Percentiles rank a stretch among this genome's conserved stretches.
Evolutionary conservation across 768 basidiomycete species (phyloP).

Genomic region (Tricholoma flavovirens): DNA sequence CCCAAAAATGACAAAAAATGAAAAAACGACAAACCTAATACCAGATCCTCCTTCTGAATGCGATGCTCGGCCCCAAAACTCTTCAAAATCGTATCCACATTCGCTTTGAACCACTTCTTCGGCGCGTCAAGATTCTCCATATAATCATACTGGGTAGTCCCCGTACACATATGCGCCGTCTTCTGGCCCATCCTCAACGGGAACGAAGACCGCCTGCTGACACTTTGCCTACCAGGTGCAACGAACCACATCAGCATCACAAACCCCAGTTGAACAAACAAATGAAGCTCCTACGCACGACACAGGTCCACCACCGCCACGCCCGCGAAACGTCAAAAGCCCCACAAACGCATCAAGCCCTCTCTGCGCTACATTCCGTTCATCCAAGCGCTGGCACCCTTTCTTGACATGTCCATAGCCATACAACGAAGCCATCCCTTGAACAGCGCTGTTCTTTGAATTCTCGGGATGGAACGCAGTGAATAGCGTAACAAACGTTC

Average conservation of each 20-base stretch:
- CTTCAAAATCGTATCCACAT: slow-evolving; percentile 58
- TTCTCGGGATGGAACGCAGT: slow-evolving; percentile 56
- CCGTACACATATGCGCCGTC: slow-evolving; percentile 60
- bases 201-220: slow-evolving; percentile 50
- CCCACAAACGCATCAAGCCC: slow-evolving; percentile 52
- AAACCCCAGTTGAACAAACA: neutral
- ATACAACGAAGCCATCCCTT: slow-evolving; percentile 50
- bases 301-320: slow-evolving; percentile 24
- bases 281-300: slow-evolving; percentile 27
- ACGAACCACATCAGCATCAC: neutral
- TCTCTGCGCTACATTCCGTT: slow-evolving; percentile 53
- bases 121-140: slow-evolving; percentile 58
- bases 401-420: slow-evolving; percentile 57
- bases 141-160: slow-evolving; percentile 64
- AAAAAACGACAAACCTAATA: slow-evolving; percentile 33
- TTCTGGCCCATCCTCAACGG: slow-evolving; percentile 62
- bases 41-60: slow-evolving; percentile 55
- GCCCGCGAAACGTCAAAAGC: slow-evolving; percentile 39
- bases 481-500: slow-evolving; percentile 66
- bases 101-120: slow-evolving; percentile 68
- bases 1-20: neutral
- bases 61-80: slow-evolving; percentile 46
- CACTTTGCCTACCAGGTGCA: slow-evolving; percentile 30
- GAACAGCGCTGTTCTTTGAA: slow-evolving; percentile 36
- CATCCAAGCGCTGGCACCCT: slow-evolving; percentile 48